Base-by-base conservation (phyloP, 768 basidiomycete genomes). In the Hygrocybe coccinea region DNA sequence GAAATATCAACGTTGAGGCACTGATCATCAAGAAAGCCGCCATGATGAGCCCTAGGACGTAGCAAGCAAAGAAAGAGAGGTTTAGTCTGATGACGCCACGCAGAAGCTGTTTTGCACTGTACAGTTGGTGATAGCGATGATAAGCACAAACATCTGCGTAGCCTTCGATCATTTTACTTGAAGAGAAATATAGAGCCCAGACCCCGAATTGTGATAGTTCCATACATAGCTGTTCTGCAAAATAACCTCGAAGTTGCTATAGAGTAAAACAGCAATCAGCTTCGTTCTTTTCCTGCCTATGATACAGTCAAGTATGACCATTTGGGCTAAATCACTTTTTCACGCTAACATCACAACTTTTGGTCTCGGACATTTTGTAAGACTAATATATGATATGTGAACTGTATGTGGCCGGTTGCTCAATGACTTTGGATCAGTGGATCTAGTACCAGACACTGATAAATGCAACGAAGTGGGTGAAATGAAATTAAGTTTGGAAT, bases 41-140 rank as follows among this genome's bases (percentile, higher is more conserved):
- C 29, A 49, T 57, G 6, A 59, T 56, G 7, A 62, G 59, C 62
- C 62, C 62, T 62, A 21, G 44, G 24, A 24, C 44, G 17, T 46
- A 24, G 36, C 29, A 53, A 12, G 14, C 44, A n/a, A 35, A 22
- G 53, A 12, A 15, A 24, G 12, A 52, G 51, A 8, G 22, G 33
- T 5, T 11, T 35, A 25, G 14, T n/a, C 3, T 3, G 12, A 25
- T 2, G 22, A 36, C 49, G 5, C 37, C 36, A 24, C 2, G 29
- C 8, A 25, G 8, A 52, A 52, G 36, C 39, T n/a, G 29, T 34
- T n/a, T 38, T 9, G 36, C 52, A 46, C 39, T 33, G 39, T 50
- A 60, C 59, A 62, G 48, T 62, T 56, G 33, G 55, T 59, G 14
- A 60, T 38, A 12, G 57, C 62, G 12, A 62, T 50, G 17, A 56